phyloP scores from a whole-genome alignment of 345 rosid species.

The Mercurialis annua region DNA sequence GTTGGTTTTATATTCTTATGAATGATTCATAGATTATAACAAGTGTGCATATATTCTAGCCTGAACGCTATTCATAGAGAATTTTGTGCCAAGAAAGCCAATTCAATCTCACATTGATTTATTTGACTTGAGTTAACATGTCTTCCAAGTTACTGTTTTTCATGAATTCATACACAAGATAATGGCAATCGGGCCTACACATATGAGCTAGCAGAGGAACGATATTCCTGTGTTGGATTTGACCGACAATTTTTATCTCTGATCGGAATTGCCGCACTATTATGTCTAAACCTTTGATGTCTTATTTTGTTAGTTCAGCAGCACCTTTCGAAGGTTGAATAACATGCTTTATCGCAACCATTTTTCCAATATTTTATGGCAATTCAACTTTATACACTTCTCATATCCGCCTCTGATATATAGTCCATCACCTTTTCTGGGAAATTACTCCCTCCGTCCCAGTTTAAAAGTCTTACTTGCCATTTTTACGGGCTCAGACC shows the following conservation, averaged over 20 bases:
- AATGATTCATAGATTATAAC: conserved; percentile 62
- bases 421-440: too few species aligned
- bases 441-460: too few species aligned
- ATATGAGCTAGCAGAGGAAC: conserved; percentile 78
- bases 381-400: conserved; percentile 77
- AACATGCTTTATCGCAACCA: conserved; percentile 75
- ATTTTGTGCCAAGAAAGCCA: conserved; percentile 69
- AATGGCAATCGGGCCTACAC: conserved; percentile 70
- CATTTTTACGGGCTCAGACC: too few species aligned
- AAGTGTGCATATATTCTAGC: conserved; percentile 77
- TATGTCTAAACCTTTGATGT: conserved; percentile 51
- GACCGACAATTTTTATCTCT: conserved; percentile 77
- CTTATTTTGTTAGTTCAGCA: conserved; percentile 61
- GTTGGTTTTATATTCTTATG: conserved; percentile 93
- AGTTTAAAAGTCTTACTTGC: too few species aligned
- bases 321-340: conserved; percentile 71
- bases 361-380: conserved; percentile 61
- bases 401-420: too few species aligned
- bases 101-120: conserved; percentile 50
- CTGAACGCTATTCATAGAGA: conserved; percentile 72
- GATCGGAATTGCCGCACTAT: conserved; percentile 80
- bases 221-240: conserved; percentile 77
- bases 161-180: conserved; percentile 79
- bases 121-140: conserved; percentile 34
- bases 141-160: conserved; percentile 87